Evolutionary conservation across 768 basidiomycete species (phyloP).

Genomic region (Russula sp.): DNA sequence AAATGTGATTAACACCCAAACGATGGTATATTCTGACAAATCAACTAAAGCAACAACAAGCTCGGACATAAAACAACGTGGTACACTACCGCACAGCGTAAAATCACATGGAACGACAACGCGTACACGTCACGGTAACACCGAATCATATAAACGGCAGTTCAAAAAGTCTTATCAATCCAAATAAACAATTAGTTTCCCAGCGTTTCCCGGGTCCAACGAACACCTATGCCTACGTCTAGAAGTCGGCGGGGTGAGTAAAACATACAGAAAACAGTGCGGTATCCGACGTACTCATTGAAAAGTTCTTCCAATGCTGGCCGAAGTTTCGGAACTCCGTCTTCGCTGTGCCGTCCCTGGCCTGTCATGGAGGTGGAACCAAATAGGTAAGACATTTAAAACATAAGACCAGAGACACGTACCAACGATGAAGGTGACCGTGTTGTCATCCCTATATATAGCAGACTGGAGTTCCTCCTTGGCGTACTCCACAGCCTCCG

Average conservation of each 20-base stretch:
- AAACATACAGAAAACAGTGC: neutral
- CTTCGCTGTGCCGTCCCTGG: conserved; percentile 7
- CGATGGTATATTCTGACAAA: too few relatives aligned
- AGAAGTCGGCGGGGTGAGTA: neutral
- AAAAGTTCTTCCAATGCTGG: conserved; percentile 14
- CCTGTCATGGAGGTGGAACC: neutral
- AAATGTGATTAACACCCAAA: too few relatives aligned
- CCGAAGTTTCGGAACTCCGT: conserved; percentile 11
- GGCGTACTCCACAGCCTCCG: conserved; percentile 16
- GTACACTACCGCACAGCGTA: neutral
- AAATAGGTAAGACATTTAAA: neutral
- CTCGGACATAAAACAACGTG: neutral
- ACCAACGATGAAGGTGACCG: conserved; percentile 19
- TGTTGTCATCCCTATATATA: neutral
- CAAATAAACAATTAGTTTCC: conserved; percentile 15
- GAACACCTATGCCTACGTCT: conserved; percentile 1
- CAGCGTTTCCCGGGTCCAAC: conserved; percentile 8
- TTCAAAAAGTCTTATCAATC: neutral
- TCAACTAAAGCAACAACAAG: conserved; percentile 3
- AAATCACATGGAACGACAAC: neutral
- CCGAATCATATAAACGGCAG: neutral
- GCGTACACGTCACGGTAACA: neutral
- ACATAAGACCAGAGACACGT: neutral
- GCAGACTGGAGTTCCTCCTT: conserved; percentile 7
- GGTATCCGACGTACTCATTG: conserved; percentile 12